Evolutionary conservation across 2,329 filamentous ascomycete species (phyloP).

Genomic region (Akanthomyces uredinophilus): DNA sequence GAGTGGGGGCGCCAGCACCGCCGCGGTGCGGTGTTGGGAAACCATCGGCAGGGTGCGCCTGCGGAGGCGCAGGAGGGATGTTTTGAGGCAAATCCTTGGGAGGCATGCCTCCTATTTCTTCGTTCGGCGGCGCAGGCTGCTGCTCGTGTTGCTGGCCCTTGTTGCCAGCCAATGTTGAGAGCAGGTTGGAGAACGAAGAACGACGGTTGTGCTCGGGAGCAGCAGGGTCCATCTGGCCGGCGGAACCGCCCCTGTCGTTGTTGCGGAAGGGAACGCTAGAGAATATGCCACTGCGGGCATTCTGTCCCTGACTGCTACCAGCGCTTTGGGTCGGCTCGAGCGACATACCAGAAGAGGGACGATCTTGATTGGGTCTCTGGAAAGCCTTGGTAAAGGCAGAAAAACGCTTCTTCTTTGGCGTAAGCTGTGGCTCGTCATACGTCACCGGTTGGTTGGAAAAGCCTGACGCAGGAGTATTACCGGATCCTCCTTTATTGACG

Average conservation of each 20-base stretch:
- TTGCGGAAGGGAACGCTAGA: not conserved
- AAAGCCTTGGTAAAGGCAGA: conserved; percentile 33
- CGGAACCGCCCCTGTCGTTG: not conserved
- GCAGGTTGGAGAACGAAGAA: conserved; percentile 7
- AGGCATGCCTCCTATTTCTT: not conserved
- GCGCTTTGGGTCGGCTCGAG: not conserved
- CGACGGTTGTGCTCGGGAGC: not conserved
- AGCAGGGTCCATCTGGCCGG: not conserved
- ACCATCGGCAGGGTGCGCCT: not conserved
- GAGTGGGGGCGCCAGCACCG: not conserved
- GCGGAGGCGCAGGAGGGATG: not conserved
- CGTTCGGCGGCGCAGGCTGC: not conserved
- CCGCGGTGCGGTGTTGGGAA: not conserved
- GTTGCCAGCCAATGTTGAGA: not conserved
- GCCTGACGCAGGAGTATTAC: not conserved
- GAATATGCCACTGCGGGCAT: not conserved
- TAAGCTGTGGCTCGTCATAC: not conserved
- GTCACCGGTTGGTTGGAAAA: not conserved
- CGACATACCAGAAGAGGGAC: conserved; percentile 3
- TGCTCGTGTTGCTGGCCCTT: not conserved
- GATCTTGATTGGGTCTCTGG: conserved; percentile 20
- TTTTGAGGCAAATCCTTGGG: not conserved
- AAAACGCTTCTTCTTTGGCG: conserved; percentile 39
- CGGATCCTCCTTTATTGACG: not conserved
- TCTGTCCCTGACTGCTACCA: not conserved